Evolutionary conservation across 441 rosid genomes (phyloP).

Genomic region (Euphorbia celastroides): DNA sequence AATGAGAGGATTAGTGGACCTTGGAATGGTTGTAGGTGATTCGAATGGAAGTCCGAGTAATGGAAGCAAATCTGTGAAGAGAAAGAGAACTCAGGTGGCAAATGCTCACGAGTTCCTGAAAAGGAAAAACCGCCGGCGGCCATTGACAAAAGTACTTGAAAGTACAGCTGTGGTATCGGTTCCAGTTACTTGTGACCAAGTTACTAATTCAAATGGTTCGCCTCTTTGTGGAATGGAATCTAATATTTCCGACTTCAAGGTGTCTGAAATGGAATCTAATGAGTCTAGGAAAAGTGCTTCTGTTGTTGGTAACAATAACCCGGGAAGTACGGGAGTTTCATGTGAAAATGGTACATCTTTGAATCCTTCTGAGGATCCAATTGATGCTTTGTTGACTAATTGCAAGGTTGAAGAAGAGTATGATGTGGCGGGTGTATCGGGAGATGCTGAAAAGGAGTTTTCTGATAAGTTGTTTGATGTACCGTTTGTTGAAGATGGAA

Average conservation of each 20-base stretch:
- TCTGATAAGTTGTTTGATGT: conserved; percentile 67
- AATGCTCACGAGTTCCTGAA: conserved; percentile 54
- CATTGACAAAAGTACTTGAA: conserved; percentile 84
- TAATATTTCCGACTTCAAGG: too few relatives aligned
- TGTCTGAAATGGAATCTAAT: conserved; percentile 44
- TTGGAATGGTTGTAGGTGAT: conserved; percentile 57
- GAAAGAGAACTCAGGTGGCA: conserved; percentile 68
- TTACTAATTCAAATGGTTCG: conserved; percentile 45
- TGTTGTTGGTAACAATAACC: conserved; percentile 42
- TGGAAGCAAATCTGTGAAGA: conserved; percentile 51
- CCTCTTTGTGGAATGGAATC: conserved; percentile 48
- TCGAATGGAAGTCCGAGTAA: conserved; percentile 47
- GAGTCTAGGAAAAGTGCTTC: conserved; percentile 54
- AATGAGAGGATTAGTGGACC: conserved; percentile 97
- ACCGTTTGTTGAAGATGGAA: conserved; percentile 68
- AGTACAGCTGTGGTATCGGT: conserved; percentile 81
- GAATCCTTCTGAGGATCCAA: conserved; percentile 41
- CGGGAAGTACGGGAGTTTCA: conserved; percentile 64
- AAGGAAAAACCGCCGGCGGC: conserved; percentile 75
- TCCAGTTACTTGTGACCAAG: conserved; percentile 67
- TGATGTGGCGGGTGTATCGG: conserved; percentile 41
- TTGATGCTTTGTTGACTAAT: conserved; percentile 39
- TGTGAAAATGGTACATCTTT: conserved; percentile 49
- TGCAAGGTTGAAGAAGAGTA: conserved; percentile 43
- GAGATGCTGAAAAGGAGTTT: conserved; percentile 44